These are phyloP conservation scores for Bipolaris cookei DNA, from an alignment of 2,329 filamentous ascomycete genomes.

Conservation along the genomic window DNA sequence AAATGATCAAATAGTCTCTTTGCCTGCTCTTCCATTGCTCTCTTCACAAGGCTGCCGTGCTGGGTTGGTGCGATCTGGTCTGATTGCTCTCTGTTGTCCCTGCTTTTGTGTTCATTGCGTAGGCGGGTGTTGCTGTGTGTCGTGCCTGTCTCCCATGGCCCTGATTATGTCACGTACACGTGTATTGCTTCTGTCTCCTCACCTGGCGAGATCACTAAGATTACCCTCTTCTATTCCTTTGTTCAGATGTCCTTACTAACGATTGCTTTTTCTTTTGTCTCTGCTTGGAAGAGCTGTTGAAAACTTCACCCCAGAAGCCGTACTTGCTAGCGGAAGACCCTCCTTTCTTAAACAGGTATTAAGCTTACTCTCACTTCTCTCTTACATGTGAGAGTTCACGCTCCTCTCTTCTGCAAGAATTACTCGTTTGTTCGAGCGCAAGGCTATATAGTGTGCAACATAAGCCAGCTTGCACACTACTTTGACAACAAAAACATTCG, in stretches of 20 bases:
- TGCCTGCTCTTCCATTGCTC: background rate
- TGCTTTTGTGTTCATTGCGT: background rate
- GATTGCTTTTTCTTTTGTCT: no score
- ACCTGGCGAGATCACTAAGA: no score
- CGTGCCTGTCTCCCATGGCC: background rate
- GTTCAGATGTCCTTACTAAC: no score
- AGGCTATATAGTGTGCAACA: background rate
- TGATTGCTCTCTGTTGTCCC: background rate
- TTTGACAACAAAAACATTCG: background rate
- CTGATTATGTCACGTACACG: background rate
- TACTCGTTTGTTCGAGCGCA: no score
- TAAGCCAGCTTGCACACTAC: background rate
- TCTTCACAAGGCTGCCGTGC: background rate
- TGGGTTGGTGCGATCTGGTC: no score
- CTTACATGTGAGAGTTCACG: background rate
- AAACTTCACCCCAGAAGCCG: no score
- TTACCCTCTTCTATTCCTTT: no score
- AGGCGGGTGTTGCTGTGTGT: background rate
- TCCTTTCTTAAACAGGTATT: background rate
- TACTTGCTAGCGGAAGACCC: background rate
- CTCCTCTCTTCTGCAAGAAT: no score
- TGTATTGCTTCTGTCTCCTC: background rate
- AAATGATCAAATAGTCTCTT: background rate
- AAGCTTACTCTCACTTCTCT: background rate
- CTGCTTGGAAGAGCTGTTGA: no score